These are phyloP conservation scores for Ophiosphaerella korrae DNA, from an alignment of 2,329 filamentous ascomycete species.

Conservation along the genomic window DNA sequence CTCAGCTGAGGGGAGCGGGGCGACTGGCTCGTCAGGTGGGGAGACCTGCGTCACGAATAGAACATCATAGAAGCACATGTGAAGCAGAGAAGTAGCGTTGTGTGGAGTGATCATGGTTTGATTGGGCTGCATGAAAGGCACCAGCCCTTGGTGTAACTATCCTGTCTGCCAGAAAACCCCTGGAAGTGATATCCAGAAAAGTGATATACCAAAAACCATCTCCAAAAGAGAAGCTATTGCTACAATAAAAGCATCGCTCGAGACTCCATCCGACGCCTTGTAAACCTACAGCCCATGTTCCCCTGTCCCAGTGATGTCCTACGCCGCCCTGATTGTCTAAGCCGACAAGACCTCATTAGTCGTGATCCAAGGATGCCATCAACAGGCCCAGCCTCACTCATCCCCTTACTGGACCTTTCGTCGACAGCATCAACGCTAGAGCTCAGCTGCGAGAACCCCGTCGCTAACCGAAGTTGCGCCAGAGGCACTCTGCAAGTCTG, in stretches of 20 bases:
- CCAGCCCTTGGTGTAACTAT: slow-evolving; percentile 43
- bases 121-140: slow-evolving; percentile 37
- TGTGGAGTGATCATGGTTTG: slow-evolving; percentile 23
- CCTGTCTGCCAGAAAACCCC: slow-evolving; percentile 29
- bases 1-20: slow-evolving; percentile 9
- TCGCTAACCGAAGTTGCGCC: slow-evolving; percentile 56
- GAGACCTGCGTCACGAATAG: not conserved
- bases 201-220: slow-evolving; percentile 14
- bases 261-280: slow-evolving; percentile 32
- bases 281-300: slow-evolving; percentile 19
- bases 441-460: slow-evolving; percentile 53
- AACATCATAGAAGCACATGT: not conserved
- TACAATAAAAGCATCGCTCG: slow-evolving; percentile 26
- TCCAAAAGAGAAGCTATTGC: slow-evolving; percentile 20
- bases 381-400: slow-evolving; percentile 26
- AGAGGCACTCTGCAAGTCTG: slow-evolving; percentile 53
- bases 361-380: slow-evolving; percentile 32
- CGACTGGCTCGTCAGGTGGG: not conserved
- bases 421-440: slow-evolving; percentile 36
- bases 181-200: slow-evolving; percentile 23
- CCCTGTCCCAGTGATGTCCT: slow-evolving; percentile 29
- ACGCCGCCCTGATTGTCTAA: slow-evolving; percentile 35
- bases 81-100: not conserved
- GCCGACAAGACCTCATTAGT: slow-evolving; percentile 32
- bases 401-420: slow-evolving; percentile 28